Evolutionary conservation across 192 early-diverging fungal species (phyloP), one percentile per base, ranked within the genome.

Genomic region (Linnemannia schmuckeri): DNA sequence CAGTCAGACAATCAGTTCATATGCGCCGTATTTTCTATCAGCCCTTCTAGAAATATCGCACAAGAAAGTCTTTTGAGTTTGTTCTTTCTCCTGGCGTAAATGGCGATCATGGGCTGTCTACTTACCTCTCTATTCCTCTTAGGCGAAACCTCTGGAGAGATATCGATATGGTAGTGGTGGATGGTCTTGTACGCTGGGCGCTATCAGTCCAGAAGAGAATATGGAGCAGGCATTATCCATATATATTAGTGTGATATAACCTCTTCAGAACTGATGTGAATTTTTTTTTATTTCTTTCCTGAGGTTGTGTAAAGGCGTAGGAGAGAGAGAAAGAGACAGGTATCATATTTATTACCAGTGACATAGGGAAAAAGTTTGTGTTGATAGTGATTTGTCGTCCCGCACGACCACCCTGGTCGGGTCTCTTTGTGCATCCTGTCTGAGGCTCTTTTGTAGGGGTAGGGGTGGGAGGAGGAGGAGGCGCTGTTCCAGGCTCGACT

Each of bases 141-240:
- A 12, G 94, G 92, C 10, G 96, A 95, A 42, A 96, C 93, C 41
- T 96, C 93, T 27, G 96, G 96, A 2, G 81, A 74, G 38, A 98
- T 93, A 4, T 80, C 87, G 15, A 98, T 90, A 80, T 97, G 95
- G 88, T 97, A 99, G 76, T 98, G 97, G 85, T 95, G 93, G 47
- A 99, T 91, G 3, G 70, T 80, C 17, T 75, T 73, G 10, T 71
- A 57, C 8, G 61, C 8, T n/a, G 44, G 76, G 1, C 49, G 35
- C 82, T 79, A 27, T 17, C 44, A 63, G 30, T 30, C 35, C 22
- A 77, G 17, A 52, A 30, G 30, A 68, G 37, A 30, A 38, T 10
- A 46, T 6, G 5, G 18, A 52, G 20, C 49, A 3, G 5, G 17
- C 49, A 52, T 18, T 17, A 13, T 27, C 4, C 6, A 5, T 27